Percentiles rank a stretch among this genome's conserved stretches.
phyloP scores from a whole-genome alignment of 768 basidiomycete species.

The Auricularia sp. region DNA sequence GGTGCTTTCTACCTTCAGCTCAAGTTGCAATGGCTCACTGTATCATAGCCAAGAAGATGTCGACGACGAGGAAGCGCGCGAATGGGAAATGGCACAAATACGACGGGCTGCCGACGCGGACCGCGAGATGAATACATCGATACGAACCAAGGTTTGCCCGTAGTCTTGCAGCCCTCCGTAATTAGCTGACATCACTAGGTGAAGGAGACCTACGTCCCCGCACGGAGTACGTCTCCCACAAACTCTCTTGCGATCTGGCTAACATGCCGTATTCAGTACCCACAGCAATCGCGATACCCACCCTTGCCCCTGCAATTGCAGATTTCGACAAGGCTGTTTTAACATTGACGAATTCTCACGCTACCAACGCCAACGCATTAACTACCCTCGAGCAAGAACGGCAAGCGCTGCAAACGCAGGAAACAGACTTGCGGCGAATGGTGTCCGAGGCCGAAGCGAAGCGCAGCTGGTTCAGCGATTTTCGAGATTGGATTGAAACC shows the following conservation, averaged over 20 bases:
- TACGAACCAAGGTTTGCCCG: neutral
- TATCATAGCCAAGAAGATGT: constrained; percentile 42
- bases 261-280: constrained; percentile 45
- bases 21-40: constrained; percentile 5
- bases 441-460: constrained; percentile 67
- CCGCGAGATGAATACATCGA: neutral
- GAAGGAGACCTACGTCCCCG: constrained; percentile 58
- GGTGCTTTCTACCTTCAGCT: constrained; percentile 18
- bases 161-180: too few relatives aligned
- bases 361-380: constrained; percentile 47
- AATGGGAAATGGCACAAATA: constrained; percentile 81
- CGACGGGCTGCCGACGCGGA: constrained; percentile 44
- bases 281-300: constrained; percentile 48
- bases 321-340: constrained; percentile 52
- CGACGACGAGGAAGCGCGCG: constrained; percentile 71
- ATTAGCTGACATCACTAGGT: too few relatives aligned
- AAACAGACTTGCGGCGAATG: constrained; percentile 65
- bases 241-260: constrained; percentile 8
- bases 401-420: constrained; percentile 53
- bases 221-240: constrained; percentile 44
- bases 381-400: constrained; percentile 51
- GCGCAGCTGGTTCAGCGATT: constrained; percentile 69
- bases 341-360: constrained; percentile 58
- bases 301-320: constrained; percentile 48
- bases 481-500: constrained; percentile 73